Base-by-base conservation (phyloP, 2,329 filamentous ascomycete species). In the Didymella pinodella region DNA sequence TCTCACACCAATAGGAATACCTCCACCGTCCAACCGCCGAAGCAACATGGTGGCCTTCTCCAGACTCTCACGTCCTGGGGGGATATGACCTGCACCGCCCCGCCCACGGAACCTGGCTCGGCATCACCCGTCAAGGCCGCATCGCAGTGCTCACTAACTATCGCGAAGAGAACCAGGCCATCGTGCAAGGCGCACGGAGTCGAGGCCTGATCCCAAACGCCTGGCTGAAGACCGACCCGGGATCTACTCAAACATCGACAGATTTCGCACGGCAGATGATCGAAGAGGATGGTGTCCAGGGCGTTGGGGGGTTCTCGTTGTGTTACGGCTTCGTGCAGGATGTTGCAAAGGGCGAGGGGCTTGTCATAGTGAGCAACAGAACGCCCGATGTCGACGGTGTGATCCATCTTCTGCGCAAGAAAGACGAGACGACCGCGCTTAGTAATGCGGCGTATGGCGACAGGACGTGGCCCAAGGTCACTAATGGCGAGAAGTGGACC, bases 101-200 rank as follows among this genome's bases (percentile, higher is more conserved):
- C 14, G 83, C 80, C 38, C 84, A 86, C 54, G 87, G 87, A 22
- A 89, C 87, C 59, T 89, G 87, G 87, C 82, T 89, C 47, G 87
- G 85, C 20, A 79, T 89, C 56, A 88, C 86, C 8, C 81, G 78
- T 31, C 80, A 86, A 62, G 87, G 87, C 28, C 85, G 85, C 56
- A 71, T 89, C 46, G 86, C 86, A 2, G 83, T 87, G 6, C 79
- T 89, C 31, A 89, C 87, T 48, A 89, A 89, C 73, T 89, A 86
- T 70, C 84, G 85, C 38, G 86, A 88, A 71, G 77, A 82, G 41
- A 70, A 67, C 32, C 67, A 72, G 28, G 75, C 77, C 25, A 75
- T 82, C 18, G 73, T 82, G 26, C 71, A 80, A 44, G 76, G 76
- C 47, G 74, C 75, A 43, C 82, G 83, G 40, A 86, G 84, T 62